Conservation (phyloP, 2,329 filamentous ascomycete species). For the Microcyclospora tardicrescens region DNA sequence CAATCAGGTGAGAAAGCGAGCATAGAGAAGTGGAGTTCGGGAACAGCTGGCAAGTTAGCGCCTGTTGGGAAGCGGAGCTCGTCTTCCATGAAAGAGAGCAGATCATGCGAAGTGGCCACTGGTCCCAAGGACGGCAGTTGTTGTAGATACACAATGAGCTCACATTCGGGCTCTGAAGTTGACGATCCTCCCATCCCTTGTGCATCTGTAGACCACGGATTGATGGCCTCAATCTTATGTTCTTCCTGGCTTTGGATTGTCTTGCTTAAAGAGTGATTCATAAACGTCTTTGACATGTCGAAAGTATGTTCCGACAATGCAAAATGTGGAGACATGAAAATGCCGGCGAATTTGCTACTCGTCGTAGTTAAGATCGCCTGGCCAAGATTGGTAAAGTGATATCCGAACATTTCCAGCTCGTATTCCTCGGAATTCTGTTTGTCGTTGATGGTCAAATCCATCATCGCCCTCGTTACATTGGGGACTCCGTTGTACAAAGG, state of each 20-base stretch:
- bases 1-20: conserved; percentile 53
- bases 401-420: conserved; percentile 68
- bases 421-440: conserved; percentile 58
- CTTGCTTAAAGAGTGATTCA: conserved; percentile 60
- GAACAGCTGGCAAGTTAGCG: conserved; percentile 37
- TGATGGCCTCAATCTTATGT: conserved; percentile 38
- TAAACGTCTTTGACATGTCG: conserved; percentile 36
- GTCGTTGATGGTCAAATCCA: conserved; percentile 60
- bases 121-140: conserved; percentile 29
- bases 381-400: conserved; percentile 75
- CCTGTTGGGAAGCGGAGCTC: conserved; percentile 49
- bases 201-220: conserved; percentile 65
- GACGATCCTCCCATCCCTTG: conserved; percentile 43
- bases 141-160: conserved; percentile 78
- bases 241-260: conserved; percentile 53
- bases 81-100: conserved; percentile 40
- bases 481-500: conserved; percentile 23
- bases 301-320: conserved; percentile 46
- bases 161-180: conserved; percentile 62
- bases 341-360: conserved; percentile 82
- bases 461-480: conserved; percentile 55
- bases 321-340: conserved; percentile 80
- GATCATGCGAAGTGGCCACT: conserved; percentile 7
- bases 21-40: conserved; percentile 45
- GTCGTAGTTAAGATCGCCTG: conserved; percentile 73